Base-by-base conservation (phyloP, 2,329 filamentous ascomycete genomes). In the Aspergillus fumigatus region DNA sequence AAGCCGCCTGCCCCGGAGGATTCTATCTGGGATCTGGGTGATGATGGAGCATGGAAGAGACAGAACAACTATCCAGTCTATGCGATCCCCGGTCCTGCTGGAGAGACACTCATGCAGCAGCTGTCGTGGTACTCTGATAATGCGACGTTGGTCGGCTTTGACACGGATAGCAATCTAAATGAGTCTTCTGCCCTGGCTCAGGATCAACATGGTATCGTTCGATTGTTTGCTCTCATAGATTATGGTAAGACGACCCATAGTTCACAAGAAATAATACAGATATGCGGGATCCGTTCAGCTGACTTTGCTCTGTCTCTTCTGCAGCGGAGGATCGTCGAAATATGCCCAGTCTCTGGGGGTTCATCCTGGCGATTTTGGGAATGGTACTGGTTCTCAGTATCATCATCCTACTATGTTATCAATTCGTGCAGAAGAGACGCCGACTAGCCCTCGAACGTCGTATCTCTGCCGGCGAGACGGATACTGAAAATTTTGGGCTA, bases 401-500 rank as follows among this genome's bases (percentile, higher is more conserved):
- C 3, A 52, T 73, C 78, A 10, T 90, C 86, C 0, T 94, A 85
- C 1, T 70, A 86, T 43, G 77, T 81, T 52, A 95, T 94, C 91
- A 94, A 65, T 78, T 87, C 23, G 77, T 94, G 29, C 90, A 96
- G 70, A 83, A 85, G 38, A 82, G 84, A 50, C 85, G 91, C 29
- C 85, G 92, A 8, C 80, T 80, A 25, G 80, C 80, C 1, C 77
- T 97, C 10, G 84, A 85, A 51, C 82, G 84, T 50, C 85, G 92
- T 11, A 87, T 97, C 17, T 80, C 84, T 56, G 81, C 80, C 7
- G 92, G 93, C 52, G 89, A 96, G 64, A 86, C 96, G 21, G 90
- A 97, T 67, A 79, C 97, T 3, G 92, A 97, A 73, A 86, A 85
- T 2, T 81, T 96, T 63, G 92, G 92, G 1, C 90, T 97, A 64